phyloP scores from a whole-genome alignment of 441 rosid genomes.

The Mallotus repandus region DNA sequence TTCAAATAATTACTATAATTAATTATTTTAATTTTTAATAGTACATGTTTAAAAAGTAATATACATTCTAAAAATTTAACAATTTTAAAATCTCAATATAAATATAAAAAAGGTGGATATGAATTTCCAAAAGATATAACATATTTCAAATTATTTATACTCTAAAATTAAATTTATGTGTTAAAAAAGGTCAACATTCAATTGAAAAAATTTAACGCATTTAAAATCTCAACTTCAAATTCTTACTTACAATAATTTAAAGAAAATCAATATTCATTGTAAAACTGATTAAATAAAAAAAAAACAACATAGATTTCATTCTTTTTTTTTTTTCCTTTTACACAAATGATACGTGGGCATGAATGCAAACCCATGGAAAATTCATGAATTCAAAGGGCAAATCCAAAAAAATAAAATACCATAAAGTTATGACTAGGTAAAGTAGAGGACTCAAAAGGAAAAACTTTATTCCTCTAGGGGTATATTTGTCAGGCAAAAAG shows the following conservation, averaged over 20 bases:
- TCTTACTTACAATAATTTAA: neutral
- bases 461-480: neutral
- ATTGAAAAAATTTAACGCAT: too few relatives aligned
- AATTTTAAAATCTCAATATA: too few relatives aligned
- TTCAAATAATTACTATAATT: too few relatives aligned
- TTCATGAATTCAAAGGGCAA: neutral
- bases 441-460: neutral
- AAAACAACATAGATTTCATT: neutral
- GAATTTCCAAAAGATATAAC: too few relatives aligned
- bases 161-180: too few relatives aligned
- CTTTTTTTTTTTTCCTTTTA: neutral
- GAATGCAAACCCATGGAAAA: neutral
- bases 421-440: neutral
- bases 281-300: neutral
- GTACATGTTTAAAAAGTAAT: too few relatives aligned
- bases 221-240: too few relatives aligned
- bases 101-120: too few relatives aligned
- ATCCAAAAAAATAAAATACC: neutral
- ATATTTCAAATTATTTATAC: too few relatives aligned
- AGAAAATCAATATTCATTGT: neutral
- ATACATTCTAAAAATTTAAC: too few relatives aligned
- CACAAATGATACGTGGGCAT: neutral
- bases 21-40: too few relatives aligned
- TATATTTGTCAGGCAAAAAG: neutral
- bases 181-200: too few relatives aligned